phyloP scores from a whole-genome alignment of 306 rosid genomes.

The Corylus americana region DNA sequence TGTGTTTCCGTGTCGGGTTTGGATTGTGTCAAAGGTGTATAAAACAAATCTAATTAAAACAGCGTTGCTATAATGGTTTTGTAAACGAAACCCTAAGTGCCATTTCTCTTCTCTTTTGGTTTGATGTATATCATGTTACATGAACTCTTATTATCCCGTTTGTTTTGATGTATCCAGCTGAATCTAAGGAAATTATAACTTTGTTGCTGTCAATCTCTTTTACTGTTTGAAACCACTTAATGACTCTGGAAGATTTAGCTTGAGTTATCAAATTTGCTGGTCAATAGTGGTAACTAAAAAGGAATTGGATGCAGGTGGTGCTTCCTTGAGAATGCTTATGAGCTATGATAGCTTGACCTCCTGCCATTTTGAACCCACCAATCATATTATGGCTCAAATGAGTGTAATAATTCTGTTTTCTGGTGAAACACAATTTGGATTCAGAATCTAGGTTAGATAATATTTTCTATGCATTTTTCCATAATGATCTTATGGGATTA shows the following conservation, averaged over 20 bases:
- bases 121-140: neutral
- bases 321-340: neutral
- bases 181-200: slow-evolving; percentile 6
- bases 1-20: too few relatives aligned
- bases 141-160: neutral
- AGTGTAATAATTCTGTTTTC: slow-evolving; percentile 7
- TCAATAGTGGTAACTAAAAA: neutral
- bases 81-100: too few relatives aligned
- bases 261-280: neutral
- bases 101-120: too few relatives aligned
- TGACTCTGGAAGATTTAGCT: neutral
- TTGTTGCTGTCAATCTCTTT: neutral
- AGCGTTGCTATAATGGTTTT: too few relatives aligned
- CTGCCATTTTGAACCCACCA: neutral
- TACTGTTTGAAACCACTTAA: neutral
- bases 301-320: neutral
- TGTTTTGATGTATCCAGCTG: slow-evolving; percentile 9
- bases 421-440: slow-evolving; percentile 9
- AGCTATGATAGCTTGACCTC: neutral
- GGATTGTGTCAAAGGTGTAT: too few relatives aligned
- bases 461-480: neutral
- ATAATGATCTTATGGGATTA: neutral
- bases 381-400: neutral
- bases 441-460: slow-evolving; percentile 8
- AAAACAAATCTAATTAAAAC: too few relatives aligned